Conservation (phyloP, 345 rosid species). For the Populus simonii region DNA sequence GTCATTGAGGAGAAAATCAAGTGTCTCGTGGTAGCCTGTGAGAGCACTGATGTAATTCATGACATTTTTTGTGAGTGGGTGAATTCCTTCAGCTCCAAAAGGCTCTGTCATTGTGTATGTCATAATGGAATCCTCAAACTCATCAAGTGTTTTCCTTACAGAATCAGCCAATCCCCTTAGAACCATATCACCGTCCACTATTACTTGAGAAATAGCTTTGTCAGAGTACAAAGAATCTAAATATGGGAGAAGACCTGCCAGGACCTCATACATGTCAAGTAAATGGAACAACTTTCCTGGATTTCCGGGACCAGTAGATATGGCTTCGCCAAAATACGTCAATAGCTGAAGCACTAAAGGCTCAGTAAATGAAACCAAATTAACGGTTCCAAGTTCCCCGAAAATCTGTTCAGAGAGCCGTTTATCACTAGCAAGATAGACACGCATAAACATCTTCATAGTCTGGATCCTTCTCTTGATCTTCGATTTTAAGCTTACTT, state of each 20-base stretch:
- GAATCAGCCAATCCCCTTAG: slow-evolving; percentile 58
- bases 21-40: slow-evolving; percentile 59
- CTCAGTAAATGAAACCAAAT: slow-evolving; percentile 58
- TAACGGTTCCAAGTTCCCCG: slow-evolving; percentile 39
- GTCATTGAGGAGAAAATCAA: slow-evolving; percentile 56
- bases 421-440: slow-evolving; percentile 71
- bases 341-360: slow-evolving; percentile 70
- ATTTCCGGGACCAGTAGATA: slow-evolving; percentile 69
- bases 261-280: slow-evolving; percentile 81
- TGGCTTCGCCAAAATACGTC: slow-evolving; percentile 69
- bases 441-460: slow-evolving; percentile 59
- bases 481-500: slow-evolving; percentile 62
- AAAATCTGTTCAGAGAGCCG: slow-evolving; percentile 62
- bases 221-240: slow-evolving; percentile 50
- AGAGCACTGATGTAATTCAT: slow-evolving; percentile 74
- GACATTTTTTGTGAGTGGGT: slow-evolving; percentile 67
- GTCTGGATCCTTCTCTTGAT: slow-evolving; percentile 84
- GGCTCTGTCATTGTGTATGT: slow-evolving; percentile 49
- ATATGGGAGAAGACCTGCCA: slow-evolving; percentile 60
- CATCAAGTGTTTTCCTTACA: slow-evolving; percentile 57
- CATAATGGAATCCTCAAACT: slow-evolving; percentile 67
- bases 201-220: slow-evolving; percentile 46
- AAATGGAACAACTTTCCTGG: slow-evolving; percentile 70
- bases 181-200: slow-evolving; percentile 54
- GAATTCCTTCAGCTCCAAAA: slow-evolving; percentile 68